Evolutionary conservation across 2,329 filamentous ascomycete genomes (phyloP).

Genomic region (Aspergillus quadrilineatus): DNA sequence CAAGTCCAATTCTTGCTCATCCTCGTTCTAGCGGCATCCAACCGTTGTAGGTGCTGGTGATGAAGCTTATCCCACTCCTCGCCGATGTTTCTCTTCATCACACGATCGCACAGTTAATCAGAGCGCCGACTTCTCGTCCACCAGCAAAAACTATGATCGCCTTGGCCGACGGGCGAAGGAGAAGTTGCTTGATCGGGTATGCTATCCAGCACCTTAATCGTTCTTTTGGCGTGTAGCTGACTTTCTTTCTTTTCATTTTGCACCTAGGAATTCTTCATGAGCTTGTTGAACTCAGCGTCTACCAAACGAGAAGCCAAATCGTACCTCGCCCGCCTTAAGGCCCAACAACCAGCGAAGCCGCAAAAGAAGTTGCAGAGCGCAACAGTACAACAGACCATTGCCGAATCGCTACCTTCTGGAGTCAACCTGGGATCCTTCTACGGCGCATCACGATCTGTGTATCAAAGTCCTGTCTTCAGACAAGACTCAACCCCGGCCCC

Average conservation of each 20-base stretch:
- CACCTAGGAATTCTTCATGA: constrained; percentile 75
- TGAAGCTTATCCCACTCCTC: constrained; percentile 4
- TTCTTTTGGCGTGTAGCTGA: constrained; percentile 7
- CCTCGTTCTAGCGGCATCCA: constrained; percentile 20
- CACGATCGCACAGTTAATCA: constrained; percentile 25
- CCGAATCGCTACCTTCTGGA: constrained; percentile 39
- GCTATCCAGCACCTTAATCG: constrained; percentile 1
- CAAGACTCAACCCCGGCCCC: constrained; percentile 50
- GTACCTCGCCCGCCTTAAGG: constrained; percentile 82
- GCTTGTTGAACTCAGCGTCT: constrained; percentile 80
- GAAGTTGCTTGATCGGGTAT: constrained; percentile 45
- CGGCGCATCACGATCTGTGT: constrained; percentile 56
- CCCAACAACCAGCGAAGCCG: constrained; percentile 35
- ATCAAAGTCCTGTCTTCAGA: constrained; percentile 60
- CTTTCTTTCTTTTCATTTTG: background rate
- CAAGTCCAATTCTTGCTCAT: background rate
- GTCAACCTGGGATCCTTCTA: constrained; percentile 65
- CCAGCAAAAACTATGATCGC: constrained; percentile 28
- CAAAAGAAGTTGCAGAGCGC: constrained; percentile 33
- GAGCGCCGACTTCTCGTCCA: constrained; percentile 33
- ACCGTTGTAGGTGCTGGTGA: constrained; percentile 18
- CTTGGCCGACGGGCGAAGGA: constrained; percentile 44
- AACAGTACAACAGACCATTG: constrained; percentile 19
- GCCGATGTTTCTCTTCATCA: constrained; percentile 20
- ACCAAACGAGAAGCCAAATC: constrained; percentile 91